Percentiles rank a stretch among this genome's conserved stretches.
phyloP scores from a whole-genome alignment of 352 stramenopile genomes.

The Globisporangium emineosum region DNA sequence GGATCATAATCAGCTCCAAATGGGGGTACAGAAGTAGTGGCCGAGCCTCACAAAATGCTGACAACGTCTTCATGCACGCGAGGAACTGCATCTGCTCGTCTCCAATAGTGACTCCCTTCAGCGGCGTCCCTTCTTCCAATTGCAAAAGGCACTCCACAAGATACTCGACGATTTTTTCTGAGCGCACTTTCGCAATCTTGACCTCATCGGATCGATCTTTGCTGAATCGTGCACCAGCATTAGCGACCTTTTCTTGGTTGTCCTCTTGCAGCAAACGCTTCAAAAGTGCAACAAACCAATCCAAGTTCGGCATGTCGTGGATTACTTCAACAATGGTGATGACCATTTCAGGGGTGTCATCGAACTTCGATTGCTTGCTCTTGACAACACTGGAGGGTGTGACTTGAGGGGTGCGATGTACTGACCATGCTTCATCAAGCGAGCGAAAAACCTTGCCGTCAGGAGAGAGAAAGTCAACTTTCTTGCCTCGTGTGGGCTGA shows the following conservation, averaged over 20 bases:
- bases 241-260: conserved; percentile 17
- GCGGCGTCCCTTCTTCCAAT: conserved; percentile 61
- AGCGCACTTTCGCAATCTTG: conserved; percentile 43
- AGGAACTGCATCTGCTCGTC: conserved; percentile 63
- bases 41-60: conserved; percentile 68
- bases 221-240: conserved; percentile 16
- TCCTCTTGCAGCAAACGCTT: conserved; percentile 50
- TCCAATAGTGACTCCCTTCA: conserved; percentile 54
- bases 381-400: conserved; percentile 65
- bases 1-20: conserved; percentile 70
- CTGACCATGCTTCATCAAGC: conserved; percentile 59
- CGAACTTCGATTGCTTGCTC: conserved; percentile 54
- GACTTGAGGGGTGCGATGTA: conserved; percentile 47
- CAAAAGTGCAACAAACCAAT: conserved; percentile 73
- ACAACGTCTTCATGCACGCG: conserved; percentile 73
- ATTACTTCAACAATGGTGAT: conserved; percentile 77
- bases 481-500: neutral
- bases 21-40: conserved; percentile 54
- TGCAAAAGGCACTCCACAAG: conserved; percentile 65
- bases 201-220: conserved; percentile 52
- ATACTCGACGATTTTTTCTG: conserved; percentile 60
- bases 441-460: conserved; percentile 48
- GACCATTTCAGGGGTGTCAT: conserved; percentile 58
- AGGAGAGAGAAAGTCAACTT: conserved; percentile 47
- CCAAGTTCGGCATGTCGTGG: conserved; percentile 60